Evolutionary conservation across 768 basidiomycete species (phyloP).

Genomic region (Sarcodon aspratus): DNA sequence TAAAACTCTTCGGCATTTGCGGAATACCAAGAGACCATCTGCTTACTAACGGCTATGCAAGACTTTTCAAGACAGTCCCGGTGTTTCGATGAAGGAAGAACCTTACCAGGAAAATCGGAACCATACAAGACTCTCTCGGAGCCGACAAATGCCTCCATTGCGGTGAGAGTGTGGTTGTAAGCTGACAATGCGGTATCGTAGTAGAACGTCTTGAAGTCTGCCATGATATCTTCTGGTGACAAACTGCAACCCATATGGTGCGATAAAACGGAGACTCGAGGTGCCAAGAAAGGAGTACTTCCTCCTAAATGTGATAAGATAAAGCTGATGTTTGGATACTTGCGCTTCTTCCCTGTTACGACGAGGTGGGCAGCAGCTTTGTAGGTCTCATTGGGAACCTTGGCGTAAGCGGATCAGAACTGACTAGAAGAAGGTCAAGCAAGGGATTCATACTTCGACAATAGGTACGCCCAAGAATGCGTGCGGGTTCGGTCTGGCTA

Average conservation of each 20-base stretch:
- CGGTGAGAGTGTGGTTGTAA: conserved; percentile 36
- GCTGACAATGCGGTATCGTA: conserved; percentile 64
- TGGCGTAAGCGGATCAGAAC: conserved; percentile 2
- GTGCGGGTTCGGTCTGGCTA: conserved; percentile 54
- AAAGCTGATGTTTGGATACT: conserved; percentile 45
- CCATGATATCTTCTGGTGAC: conserved; percentile 51
- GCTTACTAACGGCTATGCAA: conserved; percentile 40
- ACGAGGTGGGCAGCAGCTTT: conserved; percentile 75
- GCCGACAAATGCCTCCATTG: conserved; percentile 38
- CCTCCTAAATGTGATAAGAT: conserved; percentile 73
- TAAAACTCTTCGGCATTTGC: conserved; percentile 39
- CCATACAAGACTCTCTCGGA: conserved; percentile 53
- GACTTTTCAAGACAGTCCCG: not conserved
- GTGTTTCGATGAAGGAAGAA: not conserved
- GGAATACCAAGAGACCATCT: conserved; percentile 54
- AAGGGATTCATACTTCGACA: conserved; percentile 35
- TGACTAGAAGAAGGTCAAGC: not conserved
- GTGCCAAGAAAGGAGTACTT: conserved; percentile 48
- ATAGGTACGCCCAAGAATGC: conserved; percentile 56
- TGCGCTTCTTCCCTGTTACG: conserved; percentile 57
- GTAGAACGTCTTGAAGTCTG: conserved; percentile 63
- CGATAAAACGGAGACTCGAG: conserved; percentile 59
- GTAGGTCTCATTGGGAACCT: conserved; percentile 78
- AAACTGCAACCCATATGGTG: conserved; percentile 59
- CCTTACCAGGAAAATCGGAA: conserved; percentile 65